Conservation (phyloP, 1,139 yeast species). For the Pichia norvegensis region DNA sequence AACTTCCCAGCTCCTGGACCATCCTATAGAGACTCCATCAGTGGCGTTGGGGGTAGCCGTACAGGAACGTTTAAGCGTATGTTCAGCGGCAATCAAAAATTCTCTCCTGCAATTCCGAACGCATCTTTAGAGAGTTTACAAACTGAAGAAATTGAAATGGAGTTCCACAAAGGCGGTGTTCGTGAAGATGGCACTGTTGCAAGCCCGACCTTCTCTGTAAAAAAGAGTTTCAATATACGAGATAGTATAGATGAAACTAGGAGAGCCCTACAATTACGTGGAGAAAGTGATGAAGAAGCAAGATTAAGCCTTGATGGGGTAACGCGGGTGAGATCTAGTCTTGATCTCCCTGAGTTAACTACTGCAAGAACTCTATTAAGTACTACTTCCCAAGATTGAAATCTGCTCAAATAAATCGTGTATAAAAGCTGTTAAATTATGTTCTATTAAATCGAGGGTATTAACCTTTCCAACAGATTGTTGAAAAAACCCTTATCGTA, state of each 20-base stretch:
- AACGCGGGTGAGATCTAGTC: conserved; percentile 21
- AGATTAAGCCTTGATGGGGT: conserved; percentile 20
- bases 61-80: conserved; percentile 21
- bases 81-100: conserved; percentile 17
- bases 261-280: conserved; percentile 10
- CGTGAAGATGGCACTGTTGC: conserved; percentile 18
- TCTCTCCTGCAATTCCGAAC: conserved; percentile 15
- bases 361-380: conserved; percentile 28
- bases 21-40: conserved; percentile 33
- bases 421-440: not conserved
- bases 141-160: conserved; percentile 47
- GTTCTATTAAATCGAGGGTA: conserved; percentile 29
- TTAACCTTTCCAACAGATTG: conserved; percentile 36
- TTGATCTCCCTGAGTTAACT: conserved; percentile 28
- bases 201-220: conserved; percentile 25
- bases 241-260: conserved; percentile 23
- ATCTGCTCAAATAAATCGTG: not conserved
- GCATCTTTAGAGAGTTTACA: conserved; percentile 27
- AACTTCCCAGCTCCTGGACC: conserved; percentile 14
- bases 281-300: conserved; percentile 14
- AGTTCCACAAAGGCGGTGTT: conserved; percentile 28
- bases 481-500: conserved; percentile 57
- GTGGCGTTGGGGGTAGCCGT: conserved; percentile 29
- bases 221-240: conserved; percentile 16
- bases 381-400: conserved; percentile 16